phyloP scores from a whole-genome alignment of 352 stramenopile species.

The Peronospora belbahrii region DNA sequence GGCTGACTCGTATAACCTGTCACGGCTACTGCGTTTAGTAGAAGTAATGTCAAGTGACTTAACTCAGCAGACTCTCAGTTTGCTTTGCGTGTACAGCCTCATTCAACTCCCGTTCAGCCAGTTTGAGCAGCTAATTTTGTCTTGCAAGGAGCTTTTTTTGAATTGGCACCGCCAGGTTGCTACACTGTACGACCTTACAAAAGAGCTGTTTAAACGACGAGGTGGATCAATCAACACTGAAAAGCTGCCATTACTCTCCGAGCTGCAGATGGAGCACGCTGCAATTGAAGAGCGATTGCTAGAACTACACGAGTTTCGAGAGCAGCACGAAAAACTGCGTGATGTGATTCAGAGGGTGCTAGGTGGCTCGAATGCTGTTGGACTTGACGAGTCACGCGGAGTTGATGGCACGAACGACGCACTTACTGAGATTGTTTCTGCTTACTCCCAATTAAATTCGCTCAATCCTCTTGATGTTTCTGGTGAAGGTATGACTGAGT shows the following conservation, averaged over 20 bases:
- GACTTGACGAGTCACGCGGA: conserved; percentile 30
- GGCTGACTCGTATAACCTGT: conserved; percentile 83
- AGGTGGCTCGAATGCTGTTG: conserved; percentile 30
- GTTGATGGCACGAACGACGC: conserved; percentile 74
- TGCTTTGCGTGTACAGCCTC: conserved; percentile 77
- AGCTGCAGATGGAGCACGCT: conserved; percentile 81
- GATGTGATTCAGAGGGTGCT: conserved; percentile 86
- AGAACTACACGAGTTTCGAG: conserved; percentile 86
- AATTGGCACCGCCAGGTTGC: conserved; percentile 82
- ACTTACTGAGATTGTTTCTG: conserved; percentile 81
- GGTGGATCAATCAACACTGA: conserved; percentile 71
- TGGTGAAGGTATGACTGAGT: conserved; percentile 67
- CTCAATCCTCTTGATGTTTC: conserved; percentile 85
- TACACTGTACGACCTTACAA: conserved; percentile 80
- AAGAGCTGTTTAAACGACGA: conserved; percentile 81
- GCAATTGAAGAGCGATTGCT: conserved; percentile 83
- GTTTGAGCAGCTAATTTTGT: conserved; percentile 66
- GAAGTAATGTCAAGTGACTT: conserved; percentile 85
- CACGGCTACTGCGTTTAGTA: conserved; percentile 67
- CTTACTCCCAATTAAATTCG: conserved; percentile 76
- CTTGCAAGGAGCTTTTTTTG: conserved; percentile 79
- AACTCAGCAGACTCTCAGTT: conserved; percentile 68
- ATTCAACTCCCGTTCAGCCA: conserved; percentile 81
- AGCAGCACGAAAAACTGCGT: conserved; percentile 87
- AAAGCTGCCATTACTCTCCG: conserved; percentile 68